Conservation (phyloP, 495 filamentous ascomycete genomes). For the Mytilinidion resinicola region DNA sequence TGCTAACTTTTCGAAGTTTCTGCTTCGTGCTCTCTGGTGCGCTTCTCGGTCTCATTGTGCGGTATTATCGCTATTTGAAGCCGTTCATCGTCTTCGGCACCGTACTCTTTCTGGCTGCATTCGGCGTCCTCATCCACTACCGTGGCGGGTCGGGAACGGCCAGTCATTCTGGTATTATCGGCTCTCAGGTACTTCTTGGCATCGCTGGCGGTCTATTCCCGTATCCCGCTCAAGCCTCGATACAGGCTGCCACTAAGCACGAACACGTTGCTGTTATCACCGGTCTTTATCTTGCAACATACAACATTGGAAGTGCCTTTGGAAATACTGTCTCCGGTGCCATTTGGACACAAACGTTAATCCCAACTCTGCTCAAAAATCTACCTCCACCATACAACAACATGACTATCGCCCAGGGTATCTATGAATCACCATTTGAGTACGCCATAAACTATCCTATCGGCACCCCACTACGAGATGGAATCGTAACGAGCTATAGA, state of each 20-base stretch:
- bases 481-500: constrained; percentile 42
- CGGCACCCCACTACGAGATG: constrained; percentile 41
- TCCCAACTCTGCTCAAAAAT: constrained; percentile 15
- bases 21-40: constrained; percentile 43
- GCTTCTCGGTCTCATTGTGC: constrained; percentile 45
- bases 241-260: constrained; percentile 27
- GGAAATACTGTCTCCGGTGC: constrained; percentile 26
- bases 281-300: constrained; percentile 24
- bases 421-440: constrained; percentile 6
- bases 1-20: no score
- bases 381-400: constrained; percentile 31
- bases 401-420: constrained; percentile 19
- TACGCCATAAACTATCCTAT: constrained; percentile 33
- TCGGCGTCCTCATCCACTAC: constrained; percentile 34
- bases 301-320: constrained; percentile 25
- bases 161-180: constrained; percentile 47
- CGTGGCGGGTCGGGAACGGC: constrained; percentile 40
- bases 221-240: constrained; percentile 42
- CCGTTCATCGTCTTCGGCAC: constrained; percentile 38
- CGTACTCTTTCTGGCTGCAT: constrained; percentile 24
- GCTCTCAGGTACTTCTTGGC: constrained; percentile 49
- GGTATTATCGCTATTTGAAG: constrained; percentile 47
- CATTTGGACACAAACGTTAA: constrained; percentile 22
- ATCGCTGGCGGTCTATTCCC: constrained; percentile 50
- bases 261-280: constrained; percentile 26